A percentile compares a stretch with the other conserved stretches of the same genome.
These are phyloP conservation scores for Dorcoceras hygrometricum DNA, from an alignment of 257 asterid species.

Conservation along the genomic window DNA sequence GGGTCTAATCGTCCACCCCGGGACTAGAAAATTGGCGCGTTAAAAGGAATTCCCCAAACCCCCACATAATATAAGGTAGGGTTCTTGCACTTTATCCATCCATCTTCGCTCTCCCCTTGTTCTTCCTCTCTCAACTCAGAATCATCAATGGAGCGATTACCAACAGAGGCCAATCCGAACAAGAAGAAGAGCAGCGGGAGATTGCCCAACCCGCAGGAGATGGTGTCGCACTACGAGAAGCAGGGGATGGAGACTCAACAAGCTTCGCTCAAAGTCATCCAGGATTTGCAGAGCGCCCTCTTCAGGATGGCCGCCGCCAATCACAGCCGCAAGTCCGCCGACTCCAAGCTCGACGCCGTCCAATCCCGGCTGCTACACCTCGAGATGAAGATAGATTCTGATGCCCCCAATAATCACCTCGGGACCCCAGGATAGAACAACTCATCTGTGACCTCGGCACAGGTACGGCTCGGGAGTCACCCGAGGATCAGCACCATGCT, in stretches of 20 bases:
- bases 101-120: too few relatives aligned
- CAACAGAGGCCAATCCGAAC: neutral
- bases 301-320: slow-evolving; percentile 44
- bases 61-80: too few relatives aligned
- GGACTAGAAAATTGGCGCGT: too few relatives aligned
- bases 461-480: too few relatives aligned
- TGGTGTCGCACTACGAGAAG: slow-evolving; percentile 74
- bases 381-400: slow-evolving; percentile 78
- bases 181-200: slow-evolving; percentile 33
- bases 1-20: too few relatives aligned
- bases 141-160: slow-evolving; percentile 31
- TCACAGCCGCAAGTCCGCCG: slow-evolving; percentile 27
- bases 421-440: too few relatives aligned
- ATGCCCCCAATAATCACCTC: too few relatives aligned
- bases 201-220: slow-evolving; percentile 69
- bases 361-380: slow-evolving; percentile 56
- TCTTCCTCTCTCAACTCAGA: too few relatives aligned
- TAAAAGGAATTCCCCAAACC: too few relatives aligned
- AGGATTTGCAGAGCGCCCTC: slow-evolving; percentile 78
- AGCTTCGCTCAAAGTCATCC: slow-evolving; percentile 79
- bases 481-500: too few relatives aligned
- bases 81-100: neutral
- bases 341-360: slow-evolving; percentile 63
- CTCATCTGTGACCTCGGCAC: too few relatives aligned
- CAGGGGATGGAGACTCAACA: slow-evolving; percentile 71